Base-by-base conservation (phyloP, 2,329 filamentous ascomycete species). In the Ramichloridium luteum region DNA sequence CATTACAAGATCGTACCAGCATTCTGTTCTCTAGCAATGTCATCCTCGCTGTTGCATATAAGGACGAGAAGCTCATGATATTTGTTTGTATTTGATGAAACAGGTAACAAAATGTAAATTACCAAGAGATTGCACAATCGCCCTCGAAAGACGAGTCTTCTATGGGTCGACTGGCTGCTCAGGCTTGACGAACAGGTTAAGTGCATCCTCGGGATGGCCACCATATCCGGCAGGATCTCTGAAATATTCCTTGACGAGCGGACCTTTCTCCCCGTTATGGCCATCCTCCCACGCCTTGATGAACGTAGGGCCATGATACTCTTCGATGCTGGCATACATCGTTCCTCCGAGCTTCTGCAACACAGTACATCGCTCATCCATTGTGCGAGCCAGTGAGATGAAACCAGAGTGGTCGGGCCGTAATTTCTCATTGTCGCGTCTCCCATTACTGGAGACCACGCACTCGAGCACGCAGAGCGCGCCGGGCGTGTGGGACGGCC, bases 181-280 rank as follows among this genome's bases (percentile, higher is more conserved):
- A n/a, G 4, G 8, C 9, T 8, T 12, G 5, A 4, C 15, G 8
- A 29, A 31, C 18, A 12, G 4, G 16, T 13, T 18, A 20, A 31
- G 29, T 10, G 29, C 29, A 31, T 31, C 17, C 10, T 31, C 29
- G 4, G 29, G 8, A 25, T 15, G 29, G 11, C 17, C 29, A 22
- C 18, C 29, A 13, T 31, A 31, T 12, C 9, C 23, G 16, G 15
- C 11, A n/a, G 29, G 29, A 31, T 31, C 29, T 4, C n/a, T 23
- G 13, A 31, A 31, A 12, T 10, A 9, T 8, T 13, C 29, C 13
- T 16, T 20, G 15, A 31, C 5, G 6, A 31, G 13, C 3, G 11
- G 5, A 2, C 29, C 29, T 5, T 22, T 13, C 12, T 30, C 18
- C 10, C 29, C 29, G 13, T 31, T 11, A 14, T 25, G 12, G 6